Base-by-base conservation (phyloP, 805 yeast genomes). In the Saitoella complicata region DNA sequence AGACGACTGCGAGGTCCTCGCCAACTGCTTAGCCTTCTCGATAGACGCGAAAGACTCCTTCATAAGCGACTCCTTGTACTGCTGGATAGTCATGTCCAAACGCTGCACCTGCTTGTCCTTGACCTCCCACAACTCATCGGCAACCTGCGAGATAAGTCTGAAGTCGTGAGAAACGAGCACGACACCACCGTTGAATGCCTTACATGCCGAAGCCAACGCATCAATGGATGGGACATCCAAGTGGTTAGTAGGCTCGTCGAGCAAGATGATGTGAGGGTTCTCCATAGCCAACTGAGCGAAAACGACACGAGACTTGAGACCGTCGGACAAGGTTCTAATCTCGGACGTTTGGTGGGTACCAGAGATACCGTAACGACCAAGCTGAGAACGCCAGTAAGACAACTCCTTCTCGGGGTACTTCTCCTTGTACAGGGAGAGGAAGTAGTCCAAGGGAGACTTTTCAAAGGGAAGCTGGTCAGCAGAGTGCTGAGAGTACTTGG, bases 191-290 rank as follows among this genome's bases (percentile, higher is more conserved):
- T 79, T 82, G 73, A 83, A 91, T 32, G 76, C 80, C 54, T 86
- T 79, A 63, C 91, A 88, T 52, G 98, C 98, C 46, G 81, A 94
- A 44, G 96, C 98, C 58, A 91, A 72, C 39, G 98, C 91, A 68
- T 91, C 98, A 62, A 91, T 91, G 43, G 98, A 87, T 59, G 96
- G 86, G 58, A 91, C 88, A 72, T 91, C 98, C 67, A 91, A 73
- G 74, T 97, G 97, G 75, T 91, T 91, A 54, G 98, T 91, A 76
- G 98, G 98, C 79, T 91, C 98, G 72, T 91, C 98, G 68, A 91
- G 72, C 62, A 91, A 70, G 58, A 91, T 71, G 65, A 91, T 84
- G 68, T 91, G 91, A 59, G 98, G 98, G 51, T 82, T 70, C 69
- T 91, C 96, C 55, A 91, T 72, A 43, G 98, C 98, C 59, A 91